These are phyloP conservation scores for Suhomyces wounanorum DNA, from an alignment of 1,139 yeast species.

Conservation along the genomic window DNA sequence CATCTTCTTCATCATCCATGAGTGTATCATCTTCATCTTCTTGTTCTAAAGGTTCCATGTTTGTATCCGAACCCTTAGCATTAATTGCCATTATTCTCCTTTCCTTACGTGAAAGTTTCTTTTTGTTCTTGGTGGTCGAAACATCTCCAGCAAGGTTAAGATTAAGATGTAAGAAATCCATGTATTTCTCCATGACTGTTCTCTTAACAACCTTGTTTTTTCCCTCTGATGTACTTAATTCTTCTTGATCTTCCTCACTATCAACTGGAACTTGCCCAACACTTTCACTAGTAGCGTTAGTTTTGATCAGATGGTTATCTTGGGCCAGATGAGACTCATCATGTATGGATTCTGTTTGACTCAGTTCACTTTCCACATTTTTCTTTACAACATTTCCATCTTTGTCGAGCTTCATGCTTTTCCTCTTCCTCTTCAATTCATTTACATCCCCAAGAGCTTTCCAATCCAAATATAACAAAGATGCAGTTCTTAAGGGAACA, in stretches of 20 bases:
- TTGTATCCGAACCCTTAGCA: conserved; percentile 25
- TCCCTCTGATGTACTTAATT: conserved; percentile 4
- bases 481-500: conserved; percentile 29
- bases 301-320: conserved; percentile 7
- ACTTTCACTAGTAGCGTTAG: conserved; percentile 3
- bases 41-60: conserved; percentile 1
- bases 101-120: conserved; percentile 24
- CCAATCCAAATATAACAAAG: conserved; percentile 28
- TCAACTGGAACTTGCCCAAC: conserved; percentile 18
- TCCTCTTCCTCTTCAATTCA: conserved; percentile 22
- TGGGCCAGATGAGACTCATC: conserved; percentile 3
- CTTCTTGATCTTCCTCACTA: conserved; percentile 9
- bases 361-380: neutral
- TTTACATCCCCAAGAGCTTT: conserved; percentile 36
- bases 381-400: neutral
- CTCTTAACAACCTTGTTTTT: conserved; percentile 7
- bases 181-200: conserved; percentile 17
- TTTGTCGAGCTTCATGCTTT: neutral
- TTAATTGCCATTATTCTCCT: conserved; percentile 27
- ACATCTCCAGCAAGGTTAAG: conserved; percentile 11
- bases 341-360: neutral
- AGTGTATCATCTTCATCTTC: conserved; percentile 7
- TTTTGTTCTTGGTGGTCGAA: conserved; percentile 12
- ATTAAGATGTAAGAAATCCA: conserved; percentile 24
- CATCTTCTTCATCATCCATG: neutral